Evolutionary conservation across 1,284 basidiomycete species (phyloP), one percentile per base, ranked within the genome.

Genomic region (Marasmius sp.): DNA sequence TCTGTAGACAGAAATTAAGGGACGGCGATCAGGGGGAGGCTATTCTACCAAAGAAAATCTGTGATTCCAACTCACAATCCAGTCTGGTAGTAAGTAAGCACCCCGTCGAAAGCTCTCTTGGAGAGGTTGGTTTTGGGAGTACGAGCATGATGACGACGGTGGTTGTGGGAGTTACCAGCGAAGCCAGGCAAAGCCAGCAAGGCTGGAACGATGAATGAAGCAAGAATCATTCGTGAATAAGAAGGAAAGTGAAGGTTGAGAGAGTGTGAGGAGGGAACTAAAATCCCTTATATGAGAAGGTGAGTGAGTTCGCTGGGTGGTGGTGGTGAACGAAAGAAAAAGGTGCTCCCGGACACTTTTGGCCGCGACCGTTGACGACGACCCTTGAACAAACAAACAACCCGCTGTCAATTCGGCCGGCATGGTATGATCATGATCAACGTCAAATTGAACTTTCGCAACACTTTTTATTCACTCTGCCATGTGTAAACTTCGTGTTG

Each of bases 1-100:
- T 41, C 78, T 80, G 63, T 37, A 64, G 51, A 65, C 36, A 56
- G 57, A 6, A 50, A 48, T 12, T 52, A 57, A 16, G 58, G 33
- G n/a, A 22, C 27, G 50, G 9, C 10, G 38, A 14, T n/a, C 33
- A 37, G 14, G 6, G 18, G 48, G 18, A 49, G 18, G 5, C 18
- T 12, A 18, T 49, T 18, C 27, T 20, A 6, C 3, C 10, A 10
- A 20, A 49, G 18, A 49, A 18, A 49, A 3, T 49, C 48, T 2
- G 12, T 20, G 18, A 20, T 10, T 14, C 16, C 16, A 47, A 54
- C 52, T 34, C 37, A 54, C 52, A 11, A 5, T 34, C 52, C 52
- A 54, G 37, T 54, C 11, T 36, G 34, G 14, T 54, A 54, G 20
- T 37, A 54, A 3, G 52, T 54, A 9, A 54, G 18, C 16, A 34